Percentiles rank a stretch among this genome's conserved stretches.
Evolutionary conservation across 805 yeast species (phyloP).

Genomic region (Dipodascus albidus): DNA sequence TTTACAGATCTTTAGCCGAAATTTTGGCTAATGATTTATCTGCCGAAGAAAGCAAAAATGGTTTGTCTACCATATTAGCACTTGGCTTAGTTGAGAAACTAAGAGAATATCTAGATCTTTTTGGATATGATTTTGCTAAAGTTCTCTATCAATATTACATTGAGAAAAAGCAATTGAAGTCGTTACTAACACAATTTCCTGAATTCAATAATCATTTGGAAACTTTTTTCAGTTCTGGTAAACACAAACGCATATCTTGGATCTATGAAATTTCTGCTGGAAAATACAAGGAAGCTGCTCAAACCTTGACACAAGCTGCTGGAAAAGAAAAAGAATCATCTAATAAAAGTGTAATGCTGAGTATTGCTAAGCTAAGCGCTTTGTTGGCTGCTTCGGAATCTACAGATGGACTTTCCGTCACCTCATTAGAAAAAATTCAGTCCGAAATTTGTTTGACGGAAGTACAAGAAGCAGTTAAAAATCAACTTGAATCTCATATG

Average conservation of each 20-base stretch:
- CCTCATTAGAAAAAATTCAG: conserved; percentile 35
- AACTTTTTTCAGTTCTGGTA: conserved; percentile 37
- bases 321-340: conserved; percentile 30
- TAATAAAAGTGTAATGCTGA: conserved; percentile 45
- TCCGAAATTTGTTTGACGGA: conserved; percentile 36
- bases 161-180: conserved; percentile 37
- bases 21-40: conserved; percentile 35
- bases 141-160: conserved; percentile 51
- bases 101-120: conserved; percentile 41
- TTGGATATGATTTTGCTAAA: conserved; percentile 58
- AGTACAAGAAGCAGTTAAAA: conserved; percentile 30
- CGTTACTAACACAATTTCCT: conserved; percentile 46
- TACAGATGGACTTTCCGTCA: conserved; percentile 5
- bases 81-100: conserved; percentile 1
- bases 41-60: conserved; percentile 3
- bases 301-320: conserved; percentile 34
- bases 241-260: conserved; percentile 47
- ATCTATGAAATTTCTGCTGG: conserved; percentile 46
- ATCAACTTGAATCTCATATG: neutral
- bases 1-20: conserved; percentile 52
- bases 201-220: conserved; percentile 38
- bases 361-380: conserved; percentile 60
- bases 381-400: conserved; percentile 28
- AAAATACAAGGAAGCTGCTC: conserved; percentile 40
- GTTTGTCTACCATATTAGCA: neutral